phyloP scores from a whole-genome alignment of 495 filamentous ascomycete genomes.

The Cladorrhinum samala region DNA sequence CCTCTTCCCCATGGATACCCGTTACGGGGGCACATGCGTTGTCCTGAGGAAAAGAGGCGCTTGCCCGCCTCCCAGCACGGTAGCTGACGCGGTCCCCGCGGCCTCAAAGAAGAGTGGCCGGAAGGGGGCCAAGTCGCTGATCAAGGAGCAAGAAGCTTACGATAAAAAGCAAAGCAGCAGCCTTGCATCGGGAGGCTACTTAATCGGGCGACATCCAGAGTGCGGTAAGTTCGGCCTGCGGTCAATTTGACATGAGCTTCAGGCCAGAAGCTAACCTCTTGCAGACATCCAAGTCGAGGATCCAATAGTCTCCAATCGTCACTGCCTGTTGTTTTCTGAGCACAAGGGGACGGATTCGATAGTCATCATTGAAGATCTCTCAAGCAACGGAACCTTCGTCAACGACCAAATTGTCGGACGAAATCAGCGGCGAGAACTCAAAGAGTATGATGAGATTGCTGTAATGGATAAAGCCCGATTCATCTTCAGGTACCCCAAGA shows the following conservation, averaged over 20 bases:
- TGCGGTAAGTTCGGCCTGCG: slow-evolving; percentile 60
- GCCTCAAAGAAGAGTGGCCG: slow-evolving; percentile 21
- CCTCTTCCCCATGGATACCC: slow-evolving; percentile 69
- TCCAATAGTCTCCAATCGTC: slow-evolving; percentile 88
- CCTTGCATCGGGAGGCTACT: slow-evolving; percentile 71
- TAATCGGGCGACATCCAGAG: slow-evolving; percentile 89
- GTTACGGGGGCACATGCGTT: slow-evolving; percentile 57
- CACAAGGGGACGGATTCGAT: slow-evolving; percentile 71
- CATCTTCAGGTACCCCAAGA: slow-evolving; percentile 82
- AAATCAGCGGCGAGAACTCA: slow-evolving; percentile 81
- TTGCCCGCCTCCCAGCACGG: slow-evolving; percentile 52
- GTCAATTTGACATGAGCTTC: background rate
- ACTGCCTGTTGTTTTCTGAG: slow-evolving; percentile 86
- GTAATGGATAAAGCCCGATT: slow-evolving; percentile 78
- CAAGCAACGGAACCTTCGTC: slow-evolving; percentile 93
- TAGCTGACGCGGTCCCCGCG: slow-evolving; percentile 14
- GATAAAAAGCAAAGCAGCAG: slow-evolving; percentile 52
- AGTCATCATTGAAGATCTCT: slow-evolving; percentile 86
- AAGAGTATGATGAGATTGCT: slow-evolving; percentile 83
- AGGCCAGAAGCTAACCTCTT: slow-evolving; percentile 13
- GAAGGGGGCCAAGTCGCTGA: slow-evolving; percentile 35
- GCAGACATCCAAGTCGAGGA: slow-evolving; percentile 73
- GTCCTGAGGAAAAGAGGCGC: slow-evolving; percentile 63
- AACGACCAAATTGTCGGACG: slow-evolving; percentile 87
- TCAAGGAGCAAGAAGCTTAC: slow-evolving; percentile 51